phyloP scores from a whole-genome alignment of 148 eudicot genomes.

The Vaccinium vitisidaea region DNA sequence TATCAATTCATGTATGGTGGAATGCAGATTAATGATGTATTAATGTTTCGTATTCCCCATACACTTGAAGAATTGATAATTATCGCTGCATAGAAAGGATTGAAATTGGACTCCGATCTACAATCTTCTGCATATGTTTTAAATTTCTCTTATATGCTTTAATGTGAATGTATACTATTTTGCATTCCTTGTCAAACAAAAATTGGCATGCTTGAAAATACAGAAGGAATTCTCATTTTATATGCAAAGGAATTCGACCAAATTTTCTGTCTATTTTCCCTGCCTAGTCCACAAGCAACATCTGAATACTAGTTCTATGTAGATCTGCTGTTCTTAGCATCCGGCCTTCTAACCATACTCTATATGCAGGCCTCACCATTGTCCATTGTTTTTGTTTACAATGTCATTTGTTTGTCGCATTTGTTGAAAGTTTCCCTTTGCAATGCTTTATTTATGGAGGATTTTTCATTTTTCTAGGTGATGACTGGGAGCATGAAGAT shows the following conservation, averaged over 20 bases:
- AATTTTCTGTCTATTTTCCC: not conserved
- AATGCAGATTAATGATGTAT: too few species aligned
- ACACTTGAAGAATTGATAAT: not conserved
- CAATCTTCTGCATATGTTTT: not conserved
- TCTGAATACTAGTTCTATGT: not conserved
- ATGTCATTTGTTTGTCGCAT: not conserved
- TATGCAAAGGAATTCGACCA: not conserved
- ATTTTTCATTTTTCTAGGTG: constrained; percentile 48
- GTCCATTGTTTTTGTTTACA: not conserved
- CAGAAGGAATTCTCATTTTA: not conserved
- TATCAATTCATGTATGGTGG: not conserved
- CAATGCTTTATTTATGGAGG: not conserved
- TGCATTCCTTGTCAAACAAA: not conserved
- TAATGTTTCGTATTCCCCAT: not conserved
- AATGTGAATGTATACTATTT: not conserved
- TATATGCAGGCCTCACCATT: not conserved
- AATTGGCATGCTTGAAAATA: constrained; percentile 11
- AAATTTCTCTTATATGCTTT: not conserved
- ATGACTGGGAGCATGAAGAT: constrained; percentile 99
- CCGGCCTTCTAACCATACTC: not conserved
- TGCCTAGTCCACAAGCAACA: not conserved
- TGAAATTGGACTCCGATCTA: not conserved
- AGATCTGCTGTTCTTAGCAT: not conserved
- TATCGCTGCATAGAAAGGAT: not conserved
- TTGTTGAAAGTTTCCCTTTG: not conserved